Percentiles rank a stretch among this genome's conserved stretches.
These are phyloP conservation scores for Colletotrichum orchidophilum DNA, from an alignment of 2,329 filamentous ascomycete genomes.

Conservation along the genomic window DNA sequence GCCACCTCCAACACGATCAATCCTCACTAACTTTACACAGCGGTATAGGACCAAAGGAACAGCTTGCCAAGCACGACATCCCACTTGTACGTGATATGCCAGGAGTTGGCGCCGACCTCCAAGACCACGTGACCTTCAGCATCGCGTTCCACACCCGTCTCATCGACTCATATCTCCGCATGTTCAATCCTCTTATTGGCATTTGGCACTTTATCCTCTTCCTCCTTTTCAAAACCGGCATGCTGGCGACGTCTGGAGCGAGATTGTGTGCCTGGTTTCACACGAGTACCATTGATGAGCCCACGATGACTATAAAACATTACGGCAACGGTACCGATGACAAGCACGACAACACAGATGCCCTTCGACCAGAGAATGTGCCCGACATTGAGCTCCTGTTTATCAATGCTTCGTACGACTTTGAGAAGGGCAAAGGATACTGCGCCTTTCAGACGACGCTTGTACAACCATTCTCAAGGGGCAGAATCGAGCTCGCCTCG, in stretches of 20 bases:
- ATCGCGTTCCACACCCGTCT: conserved; percentile 40
- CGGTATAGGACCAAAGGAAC: conserved; percentile 41
- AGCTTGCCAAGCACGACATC: conserved; percentile 37
- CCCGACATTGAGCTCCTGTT: conserved; percentile 48
- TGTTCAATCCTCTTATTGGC: conserved; percentile 36
- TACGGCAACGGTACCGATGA: conserved; percentile 1
- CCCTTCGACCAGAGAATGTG: conserved; percentile 35
- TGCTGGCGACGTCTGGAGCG: conserved; percentile 37
- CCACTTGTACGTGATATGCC: conserved; percentile 38
- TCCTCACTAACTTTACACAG: conserved; percentile 30
- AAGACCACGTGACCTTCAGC: conserved; percentile 41
- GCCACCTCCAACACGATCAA: too few species aligned
- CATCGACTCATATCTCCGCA: conserved; percentile 37
- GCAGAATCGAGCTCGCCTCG: conserved; percentile 45
- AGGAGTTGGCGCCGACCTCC: conserved; percentile 39
- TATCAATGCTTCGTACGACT: conserved; percentile 46
- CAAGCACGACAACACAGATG: conserved; percentile 36
- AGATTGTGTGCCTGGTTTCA: conserved; percentile 39
- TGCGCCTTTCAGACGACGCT: conserved; percentile 41
- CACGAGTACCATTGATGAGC: conserved; percentile 39
- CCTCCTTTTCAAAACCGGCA: conserved; percentile 40
- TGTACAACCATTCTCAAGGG: conserved; percentile 42
- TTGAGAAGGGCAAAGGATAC: conserved; percentile 38
- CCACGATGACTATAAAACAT: conserved; percentile 37
- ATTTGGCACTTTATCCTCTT: conserved; percentile 43